Conservation (phyloP, 2,329 filamentous ascomycete species). For the Cephalotrichum gorgonifer region DNA sequence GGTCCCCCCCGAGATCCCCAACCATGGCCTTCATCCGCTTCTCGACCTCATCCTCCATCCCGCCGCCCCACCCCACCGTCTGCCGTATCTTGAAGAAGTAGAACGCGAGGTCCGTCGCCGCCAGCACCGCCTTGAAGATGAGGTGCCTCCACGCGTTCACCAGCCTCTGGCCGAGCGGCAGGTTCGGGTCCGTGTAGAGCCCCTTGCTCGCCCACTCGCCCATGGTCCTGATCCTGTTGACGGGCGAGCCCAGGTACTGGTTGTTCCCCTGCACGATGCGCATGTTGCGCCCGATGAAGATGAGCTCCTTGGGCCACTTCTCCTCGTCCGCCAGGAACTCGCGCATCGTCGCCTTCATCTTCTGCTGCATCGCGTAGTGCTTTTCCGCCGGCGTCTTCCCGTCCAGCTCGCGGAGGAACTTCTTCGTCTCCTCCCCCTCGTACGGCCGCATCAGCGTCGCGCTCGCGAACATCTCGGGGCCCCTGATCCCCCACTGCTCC, state of each 20-base stretch:
- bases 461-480: conserved; percentile 82
- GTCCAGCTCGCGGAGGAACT: conserved; percentile 55
- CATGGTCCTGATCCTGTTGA: conserved; percentile 90
- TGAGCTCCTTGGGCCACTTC: conserved; percentile 81
- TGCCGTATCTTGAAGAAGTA: conserved; percentile 73
- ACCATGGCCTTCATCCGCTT: conserved; percentile 68
- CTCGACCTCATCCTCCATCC: conserved; percentile 94
- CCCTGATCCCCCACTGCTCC: conserved; percentile 74
- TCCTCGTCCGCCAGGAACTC: conserved; percentile 73
- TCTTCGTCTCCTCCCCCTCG: conserved; percentile 65
- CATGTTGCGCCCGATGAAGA: conserved; percentile 87
- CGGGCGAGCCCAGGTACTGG: conserved; percentile 78
- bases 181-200: conserved; percentile 62
- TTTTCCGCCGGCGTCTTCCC: conserved; percentile 54
- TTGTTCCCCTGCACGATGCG: conserved; percentile 91
- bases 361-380: conserved; percentile 81
- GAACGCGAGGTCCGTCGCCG: conserved; percentile 71
- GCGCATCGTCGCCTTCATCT: conserved; percentile 59
- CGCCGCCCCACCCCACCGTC: conserved; percentile 62
- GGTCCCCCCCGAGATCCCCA: conserved; percentile 67
- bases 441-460: conserved; percentile 88
- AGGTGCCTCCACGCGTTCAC: conserved; percentile 66
- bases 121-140: conserved; percentile 69
- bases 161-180: conserved; percentile 52
- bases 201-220: conserved; percentile 81